These are phyloP conservation scores for Sicyos baderoa DNA, from an alignment of 306 rosid genomes.

Conservation along the genomic window DNA sequence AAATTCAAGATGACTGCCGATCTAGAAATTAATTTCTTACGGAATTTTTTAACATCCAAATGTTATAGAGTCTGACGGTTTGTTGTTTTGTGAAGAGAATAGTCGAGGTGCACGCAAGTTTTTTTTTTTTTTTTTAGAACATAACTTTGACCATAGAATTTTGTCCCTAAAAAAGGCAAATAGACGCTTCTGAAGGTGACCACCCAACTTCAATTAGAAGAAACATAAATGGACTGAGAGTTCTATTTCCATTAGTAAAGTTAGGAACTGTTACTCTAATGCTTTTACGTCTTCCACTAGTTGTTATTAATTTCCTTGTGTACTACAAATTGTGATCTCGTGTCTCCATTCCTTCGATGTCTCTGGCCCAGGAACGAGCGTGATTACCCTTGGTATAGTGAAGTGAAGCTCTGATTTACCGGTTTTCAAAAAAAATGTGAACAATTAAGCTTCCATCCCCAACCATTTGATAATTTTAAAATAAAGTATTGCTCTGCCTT, in stretches of 20 bases:
- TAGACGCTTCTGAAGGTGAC: not conserved
- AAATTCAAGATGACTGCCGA: too few relatives aligned
- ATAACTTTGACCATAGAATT: not conserved
- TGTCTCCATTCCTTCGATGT: too few relatives aligned
- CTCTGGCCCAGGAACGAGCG: too few relatives aligned
- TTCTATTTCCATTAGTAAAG: not conserved
- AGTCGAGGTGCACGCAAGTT: too few relatives aligned
- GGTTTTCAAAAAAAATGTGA: not conserved
- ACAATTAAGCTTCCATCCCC: constrained; percentile 4
- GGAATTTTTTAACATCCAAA: too few relatives aligned
- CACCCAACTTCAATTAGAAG: not conserved
- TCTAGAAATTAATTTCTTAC: too few relatives aligned
- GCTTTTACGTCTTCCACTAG: constrained; percentile 1
- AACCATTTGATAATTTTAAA: constrained; percentile 5
- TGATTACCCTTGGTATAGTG: too few relatives aligned
- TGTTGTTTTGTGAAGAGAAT: too few relatives aligned
- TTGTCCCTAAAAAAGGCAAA: not conserved
- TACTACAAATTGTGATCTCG: not conserved
- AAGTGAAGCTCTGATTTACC: too few relatives aligned
- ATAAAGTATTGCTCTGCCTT: not conserved
- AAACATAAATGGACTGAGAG: not conserved
- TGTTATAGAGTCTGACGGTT: too few relatives aligned
- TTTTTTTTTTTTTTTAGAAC: not conserved
- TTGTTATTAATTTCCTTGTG: not conserved
- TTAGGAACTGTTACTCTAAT: not conserved